phyloP scores from a whole-genome alignment of 257 asterid species.

The Penstemon davidsonii region DNA sequence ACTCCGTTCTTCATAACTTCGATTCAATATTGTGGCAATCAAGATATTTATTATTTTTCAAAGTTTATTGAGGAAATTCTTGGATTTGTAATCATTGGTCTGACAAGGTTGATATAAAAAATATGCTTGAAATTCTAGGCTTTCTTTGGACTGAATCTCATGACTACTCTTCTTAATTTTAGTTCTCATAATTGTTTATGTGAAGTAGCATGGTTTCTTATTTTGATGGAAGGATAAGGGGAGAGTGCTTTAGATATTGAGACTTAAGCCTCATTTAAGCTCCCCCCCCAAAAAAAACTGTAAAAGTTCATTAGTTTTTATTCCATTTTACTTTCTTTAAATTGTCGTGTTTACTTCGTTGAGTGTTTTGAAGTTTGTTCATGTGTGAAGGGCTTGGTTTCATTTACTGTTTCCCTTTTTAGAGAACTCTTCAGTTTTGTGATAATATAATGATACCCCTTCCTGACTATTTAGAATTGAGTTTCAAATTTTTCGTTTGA shows the following conservation, averaged over 20 bases:
- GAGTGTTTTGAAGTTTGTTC: constrained; percentile 3
- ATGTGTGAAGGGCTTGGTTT: neutral
- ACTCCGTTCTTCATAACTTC: too few relatives aligned
- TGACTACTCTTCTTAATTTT: neutral
- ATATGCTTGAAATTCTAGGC: neutral
- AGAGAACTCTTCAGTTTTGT: neutral
- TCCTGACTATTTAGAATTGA: neutral
- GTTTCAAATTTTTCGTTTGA: neutral
- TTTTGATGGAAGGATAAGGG: too few relatives aligned
- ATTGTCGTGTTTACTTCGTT: neutral
- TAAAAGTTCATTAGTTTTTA: neutral
- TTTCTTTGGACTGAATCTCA: neutral
- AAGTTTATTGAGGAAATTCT: neutral
- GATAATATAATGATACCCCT: neutral
- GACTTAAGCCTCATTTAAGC: neutral
- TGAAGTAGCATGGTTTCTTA: neutral
- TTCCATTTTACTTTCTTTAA: neutral
- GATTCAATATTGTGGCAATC: too few relatives aligned
- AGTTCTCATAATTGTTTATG: neutral
- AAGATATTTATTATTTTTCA: too few relatives aligned
- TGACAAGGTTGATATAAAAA: neutral
- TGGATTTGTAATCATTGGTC: constrained; percentile 8
- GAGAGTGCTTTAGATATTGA: neutral
- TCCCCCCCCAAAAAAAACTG: neutral
- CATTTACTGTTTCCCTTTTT: constrained; percentile 9